A percentile compares a stretch with the other conserved stretches of the same genome.
Conservation (phyloP, 495 filamentous ascomycete species). For the Astrocystis sublimbata region DNA sequence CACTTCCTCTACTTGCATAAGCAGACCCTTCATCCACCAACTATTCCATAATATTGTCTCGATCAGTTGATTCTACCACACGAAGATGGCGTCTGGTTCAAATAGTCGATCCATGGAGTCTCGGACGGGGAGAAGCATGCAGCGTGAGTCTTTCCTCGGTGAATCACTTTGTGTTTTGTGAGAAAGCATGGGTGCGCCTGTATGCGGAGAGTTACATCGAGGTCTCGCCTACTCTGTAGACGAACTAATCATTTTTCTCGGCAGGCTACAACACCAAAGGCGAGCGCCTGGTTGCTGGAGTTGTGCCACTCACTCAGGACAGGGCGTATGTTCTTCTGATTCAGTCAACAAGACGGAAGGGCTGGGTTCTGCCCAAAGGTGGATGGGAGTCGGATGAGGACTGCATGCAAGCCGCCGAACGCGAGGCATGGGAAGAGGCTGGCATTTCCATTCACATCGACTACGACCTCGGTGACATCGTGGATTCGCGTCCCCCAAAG, state of each 20-base stretch:
- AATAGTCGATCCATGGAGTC: conserved; percentile 73
- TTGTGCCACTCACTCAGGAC: conserved; percentile 71
- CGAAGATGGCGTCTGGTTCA: conserved; percentile 35
- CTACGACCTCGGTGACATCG: conserved; percentile 81
- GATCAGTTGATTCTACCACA: conserved; percentile 11
- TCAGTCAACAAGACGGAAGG: conserved; percentile 79
- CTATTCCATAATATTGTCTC: conserved; percentile 23
- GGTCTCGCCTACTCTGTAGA: conserved; percentile 32
- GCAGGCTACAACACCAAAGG: conserved; percentile 88
- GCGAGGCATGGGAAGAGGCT: conserved; percentile 98
- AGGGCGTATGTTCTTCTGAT: conserved; percentile 85
- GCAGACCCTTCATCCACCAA: conserved; percentile 18
- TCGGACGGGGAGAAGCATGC: conserved; percentile 72
- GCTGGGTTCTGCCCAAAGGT: conserved; percentile 97
- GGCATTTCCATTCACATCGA: conserved; percentile 82
- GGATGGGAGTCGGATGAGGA: conserved; percentile 95
- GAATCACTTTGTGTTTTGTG: conserved; percentile 22
- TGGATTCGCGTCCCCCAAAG: conserved; percentile 69
- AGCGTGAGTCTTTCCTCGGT: conserved; percentile 63
- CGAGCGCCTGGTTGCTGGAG: conserved; percentile 91
- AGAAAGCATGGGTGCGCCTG: conserved; percentile 22
- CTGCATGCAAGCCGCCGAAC: conserved; percentile 54
- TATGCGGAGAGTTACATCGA: conserved; percentile 22
- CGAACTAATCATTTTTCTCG: conserved; percentile 43
- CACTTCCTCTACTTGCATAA: conserved; percentile 13